phyloP scores from a whole-genome alignment of 352 stramenopile genomes.

The Phytopythium cucurbitacearum region DNA sequence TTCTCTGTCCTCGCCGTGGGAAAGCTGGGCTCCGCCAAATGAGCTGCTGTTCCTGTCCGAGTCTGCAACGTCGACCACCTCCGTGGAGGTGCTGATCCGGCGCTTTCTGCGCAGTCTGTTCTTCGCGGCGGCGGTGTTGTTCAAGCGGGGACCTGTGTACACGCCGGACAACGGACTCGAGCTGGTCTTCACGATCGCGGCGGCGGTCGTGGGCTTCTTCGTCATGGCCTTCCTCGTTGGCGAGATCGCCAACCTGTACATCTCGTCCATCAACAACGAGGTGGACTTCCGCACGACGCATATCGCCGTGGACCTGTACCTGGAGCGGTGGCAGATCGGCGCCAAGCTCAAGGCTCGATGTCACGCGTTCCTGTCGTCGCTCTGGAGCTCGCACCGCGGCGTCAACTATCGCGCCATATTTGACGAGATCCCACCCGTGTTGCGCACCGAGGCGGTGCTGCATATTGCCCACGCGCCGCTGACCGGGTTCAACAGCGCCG shows the following conservation, averaged over 20 bases:
- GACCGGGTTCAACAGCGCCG: slow-evolving; percentile 24
- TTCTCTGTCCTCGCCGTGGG: slow-evolving; percentile 17
- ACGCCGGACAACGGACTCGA: slow-evolving; percentile 14
- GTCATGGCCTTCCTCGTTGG: slow-evolving; percentile 49
- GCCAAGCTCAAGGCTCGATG: slow-evolving; percentile 27
- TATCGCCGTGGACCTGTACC: slow-evolving; percentile 44
- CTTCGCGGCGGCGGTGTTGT: slow-evolving; percentile 34
- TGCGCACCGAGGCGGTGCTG: slow-evolving; percentile 46
- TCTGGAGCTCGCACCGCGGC: slow-evolving; percentile 54
- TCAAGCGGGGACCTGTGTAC: slow-evolving; percentile 44
- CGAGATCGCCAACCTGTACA: slow-evolving; percentile 47
- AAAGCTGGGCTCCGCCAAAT: slow-evolving; percentile 30
- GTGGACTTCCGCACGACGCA: slow-evolving; percentile 62
- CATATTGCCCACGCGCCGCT: slow-evolving; percentile 38
- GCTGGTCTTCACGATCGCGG: slow-evolving; percentile 36
- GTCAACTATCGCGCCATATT: slow-evolving; percentile 58
- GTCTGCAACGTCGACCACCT: neutral
- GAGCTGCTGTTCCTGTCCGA: slow-evolving; percentile 10
- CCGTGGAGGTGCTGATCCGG: slow-evolving; percentile 8
- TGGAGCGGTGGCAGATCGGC: slow-evolving; percentile 43
- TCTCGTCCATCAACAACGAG: slow-evolving; percentile 55
- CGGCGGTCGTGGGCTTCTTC: slow-evolving; percentile 36
- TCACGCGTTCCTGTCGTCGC: slow-evolving; percentile 41
- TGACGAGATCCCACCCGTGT: slow-evolving; percentile 42
- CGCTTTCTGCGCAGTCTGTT: slow-evolving; percentile 45